Conservation (phyloP, 176 grass and related monocot genomes). For the Oryza punctata region DNA sequence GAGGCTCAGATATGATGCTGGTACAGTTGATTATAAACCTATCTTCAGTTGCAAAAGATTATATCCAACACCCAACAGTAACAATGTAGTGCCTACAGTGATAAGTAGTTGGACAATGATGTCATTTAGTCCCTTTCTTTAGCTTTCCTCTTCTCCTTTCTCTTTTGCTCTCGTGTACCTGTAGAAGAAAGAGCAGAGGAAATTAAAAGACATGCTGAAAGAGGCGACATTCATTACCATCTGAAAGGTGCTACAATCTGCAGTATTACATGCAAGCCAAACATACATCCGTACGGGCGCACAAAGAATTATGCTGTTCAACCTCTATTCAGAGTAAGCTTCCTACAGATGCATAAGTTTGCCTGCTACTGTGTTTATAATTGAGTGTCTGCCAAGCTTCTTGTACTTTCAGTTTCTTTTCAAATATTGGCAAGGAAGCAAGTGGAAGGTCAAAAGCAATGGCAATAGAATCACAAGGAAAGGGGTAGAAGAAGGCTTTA, state of each 20-base stretch:
- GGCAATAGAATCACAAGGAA: not conserved
- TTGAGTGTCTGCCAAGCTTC: not conserved
- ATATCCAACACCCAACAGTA: not conserved
- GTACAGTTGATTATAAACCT: not conserved
- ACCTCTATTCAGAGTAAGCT: not conserved
- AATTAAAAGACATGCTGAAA: not conserved
- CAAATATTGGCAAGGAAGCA: not conserved
- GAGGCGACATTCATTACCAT: not conserved
- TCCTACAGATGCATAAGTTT: too few relatives aligned
- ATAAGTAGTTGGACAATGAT: not conserved
- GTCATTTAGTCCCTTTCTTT: slow-evolving; percentile 47
- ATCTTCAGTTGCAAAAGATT: not conserved
- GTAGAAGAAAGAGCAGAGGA: not conserved
- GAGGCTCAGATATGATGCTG: not conserved
- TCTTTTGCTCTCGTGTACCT: slow-evolving; percentile 74
- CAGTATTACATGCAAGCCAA: not conserved
- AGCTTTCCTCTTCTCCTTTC: slow-evolving; percentile 59
- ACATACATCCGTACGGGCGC: not conserved
- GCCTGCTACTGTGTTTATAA: not conserved
- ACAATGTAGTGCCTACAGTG: not conserved
- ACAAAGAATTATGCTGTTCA: not conserved
- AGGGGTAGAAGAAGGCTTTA: slow-evolving; percentile 34
- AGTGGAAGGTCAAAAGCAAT: not conserved
- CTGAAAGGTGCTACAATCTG: not conserved
- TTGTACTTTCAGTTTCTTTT: slow-evolving; percentile 4